Evolutionary conservation across 1,284 basidiomycete genomes (phyloP).

Genomic region (Gomphus sp.): DNA sequence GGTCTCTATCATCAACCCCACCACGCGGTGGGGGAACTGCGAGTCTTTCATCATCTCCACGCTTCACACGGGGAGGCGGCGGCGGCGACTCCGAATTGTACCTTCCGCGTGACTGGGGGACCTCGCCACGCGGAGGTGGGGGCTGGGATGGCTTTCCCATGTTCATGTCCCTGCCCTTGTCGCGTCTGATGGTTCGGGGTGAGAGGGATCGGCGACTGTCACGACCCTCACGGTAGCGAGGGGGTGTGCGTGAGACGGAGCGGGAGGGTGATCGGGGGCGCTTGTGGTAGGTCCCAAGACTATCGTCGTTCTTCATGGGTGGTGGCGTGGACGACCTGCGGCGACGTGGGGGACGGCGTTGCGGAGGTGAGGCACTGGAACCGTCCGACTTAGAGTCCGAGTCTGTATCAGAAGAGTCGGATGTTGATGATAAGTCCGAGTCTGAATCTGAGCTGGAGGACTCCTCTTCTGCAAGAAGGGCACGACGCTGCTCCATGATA

Average conservation of each 20-base stretch:
- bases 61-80: slow-evolving; percentile 18
- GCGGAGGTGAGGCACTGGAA: slow-evolving; percentile 16
- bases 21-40: neutral
- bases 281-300: slow-evolving; percentile 6
- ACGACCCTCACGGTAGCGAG: slow-evolving; percentile 17
- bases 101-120: slow-evolving; percentile 24
- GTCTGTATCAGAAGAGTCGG: slow-evolving; percentile 18
- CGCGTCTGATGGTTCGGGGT: slow-evolving; percentile 11
- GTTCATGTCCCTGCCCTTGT: neutral
- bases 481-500: slow-evolving; percentile 88
- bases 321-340: slow-evolving; percentile 17
- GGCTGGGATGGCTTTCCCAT: neutral
- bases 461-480: slow-evolving; percentile 67
- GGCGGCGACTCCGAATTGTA: slow-evolving; percentile 13
- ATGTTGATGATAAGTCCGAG: slow-evolving; percentile 25
- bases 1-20: slow-evolving; percentile 14
- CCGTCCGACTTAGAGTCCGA: slow-evolving; percentile 11
- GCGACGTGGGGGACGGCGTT: slow-evolving; percentile 16
- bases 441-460: slow-evolving; percentile 47
- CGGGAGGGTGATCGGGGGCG: slow-evolving; percentile 14
- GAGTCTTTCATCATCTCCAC: neutral
- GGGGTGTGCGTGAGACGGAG: slow-evolving; percentile 24
- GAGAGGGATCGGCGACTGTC: slow-evolving; percentile 13
- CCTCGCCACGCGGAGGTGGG: slow-evolving; percentile 12
- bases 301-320: slow-evolving; percentile 10